Conservation (phyloP, 2,329 filamentous ascomycete species). For the Alternaria gaisen region DNA sequence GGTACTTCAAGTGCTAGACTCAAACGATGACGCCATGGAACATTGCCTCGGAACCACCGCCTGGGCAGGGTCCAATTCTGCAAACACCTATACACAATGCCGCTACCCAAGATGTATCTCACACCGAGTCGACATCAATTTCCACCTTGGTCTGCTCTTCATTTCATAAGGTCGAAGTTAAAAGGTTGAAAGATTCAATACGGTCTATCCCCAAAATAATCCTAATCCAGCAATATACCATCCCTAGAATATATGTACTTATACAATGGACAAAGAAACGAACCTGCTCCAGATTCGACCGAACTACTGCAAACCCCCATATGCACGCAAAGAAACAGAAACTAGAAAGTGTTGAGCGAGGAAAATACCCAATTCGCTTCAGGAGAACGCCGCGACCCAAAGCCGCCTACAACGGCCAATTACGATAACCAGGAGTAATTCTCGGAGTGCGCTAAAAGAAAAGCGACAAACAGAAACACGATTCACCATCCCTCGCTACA, state of each 20-base stretch:
- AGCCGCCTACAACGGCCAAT: slow-evolving; percentile 10
- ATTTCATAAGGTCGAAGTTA: not conserved
- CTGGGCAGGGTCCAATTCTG: slow-evolving; percentile 12
- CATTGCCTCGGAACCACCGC: slow-evolving; percentile 16
- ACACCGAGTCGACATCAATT: not conserved
- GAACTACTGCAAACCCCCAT: slow-evolving; percentile 12
- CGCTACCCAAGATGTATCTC: not conserved
- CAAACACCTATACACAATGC: slow-evolving; percentile 13
- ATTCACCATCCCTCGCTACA: not conserved
- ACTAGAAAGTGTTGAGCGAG: slow-evolving; percentile 11
- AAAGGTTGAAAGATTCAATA: slow-evolving; percentile 3
- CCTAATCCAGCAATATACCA: slow-evolving; percentile 9
- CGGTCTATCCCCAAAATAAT: slow-evolving; percentile 22
- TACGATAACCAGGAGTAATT: slow-evolving; percentile 8
- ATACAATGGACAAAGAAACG: slow-evolving; percentile 20
- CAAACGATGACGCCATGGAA: slow-evolving; percentile 41
- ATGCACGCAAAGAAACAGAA: slow-evolving; percentile 23
- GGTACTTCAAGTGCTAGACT: slow-evolving; percentile 17
- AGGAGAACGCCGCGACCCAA: slow-evolving; percentile 10
- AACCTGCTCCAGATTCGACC: slow-evolving; percentile 9
- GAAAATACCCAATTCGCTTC: slow-evolving; percentile 9
- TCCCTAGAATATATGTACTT: slow-evolving; percentile 20
- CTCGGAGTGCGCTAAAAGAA: not conserved
- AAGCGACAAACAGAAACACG: not conserved
- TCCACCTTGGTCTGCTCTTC: not conserved